These are phyloP conservation scores for Prosopis cineraria DNA, from an alignment of 306 rosid genomes.

Conservation along the genomic window DNA sequence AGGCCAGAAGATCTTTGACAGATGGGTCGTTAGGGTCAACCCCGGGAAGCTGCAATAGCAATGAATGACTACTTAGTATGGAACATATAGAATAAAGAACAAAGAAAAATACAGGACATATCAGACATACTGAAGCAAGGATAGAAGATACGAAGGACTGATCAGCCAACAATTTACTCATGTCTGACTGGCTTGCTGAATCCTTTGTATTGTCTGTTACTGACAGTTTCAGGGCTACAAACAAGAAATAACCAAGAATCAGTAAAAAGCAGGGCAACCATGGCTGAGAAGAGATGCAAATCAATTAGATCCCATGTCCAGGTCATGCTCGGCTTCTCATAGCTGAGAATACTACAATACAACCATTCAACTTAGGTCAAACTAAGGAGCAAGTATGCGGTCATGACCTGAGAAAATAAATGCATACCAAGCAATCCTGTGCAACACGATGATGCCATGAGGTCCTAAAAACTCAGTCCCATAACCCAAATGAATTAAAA, in stretches of 20 bases:
- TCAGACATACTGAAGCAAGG: conserved; percentile 76
- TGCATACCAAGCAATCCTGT: not conserved
- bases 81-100: conserved; percentile 14
- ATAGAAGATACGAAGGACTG: conserved; percentile 94
- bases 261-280: conserved; percentile 28
- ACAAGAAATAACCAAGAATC: conserved; percentile 29
- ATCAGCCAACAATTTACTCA: conserved; percentile 89
- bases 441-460: not conserved
- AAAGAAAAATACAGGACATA: conserved; percentile 9
- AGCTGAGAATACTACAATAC: conserved; percentile 3
- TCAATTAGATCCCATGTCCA: conserved; percentile 24
- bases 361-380: not conserved
- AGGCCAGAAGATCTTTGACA: conserved; percentile 93
- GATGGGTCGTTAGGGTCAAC: conserved; percentile 97
- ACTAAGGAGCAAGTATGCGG: conserved; percentile 16
- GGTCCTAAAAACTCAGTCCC: not conserved
- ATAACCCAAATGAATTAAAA: conserved; percentile 7
- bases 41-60: conserved; percentile 90
- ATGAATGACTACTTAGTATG: conserved; percentile 24
- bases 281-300: conserved; percentile 19
- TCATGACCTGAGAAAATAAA: conserved; percentile 11
- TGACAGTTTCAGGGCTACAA: conserved; percentile 87
- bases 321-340: conserved; percentile 15
- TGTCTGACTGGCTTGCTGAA: conserved; percentile 67
- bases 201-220: conserved; percentile 70